Conservation (phyloP, 2,329 filamentous ascomycete species). For the Trematosphaeria pertusa region DNA sequence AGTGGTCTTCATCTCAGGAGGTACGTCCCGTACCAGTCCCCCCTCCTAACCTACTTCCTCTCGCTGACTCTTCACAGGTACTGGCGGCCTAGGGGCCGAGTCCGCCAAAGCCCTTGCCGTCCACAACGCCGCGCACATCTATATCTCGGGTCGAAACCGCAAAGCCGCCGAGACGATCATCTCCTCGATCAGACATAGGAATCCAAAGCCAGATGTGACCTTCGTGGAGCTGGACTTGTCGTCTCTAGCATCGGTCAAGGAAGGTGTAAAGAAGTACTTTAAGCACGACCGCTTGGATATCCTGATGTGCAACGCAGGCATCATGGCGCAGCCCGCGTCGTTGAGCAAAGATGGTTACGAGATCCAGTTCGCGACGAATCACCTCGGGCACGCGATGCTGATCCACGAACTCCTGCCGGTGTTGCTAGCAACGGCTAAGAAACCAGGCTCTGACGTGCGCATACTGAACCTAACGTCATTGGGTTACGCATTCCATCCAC, state of each 20-base stretch:
- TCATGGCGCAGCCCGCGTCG: slow-evolving; percentile 37
- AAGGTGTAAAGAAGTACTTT: slow-evolving; percentile 37
- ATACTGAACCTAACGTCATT: slow-evolving; percentile 47
- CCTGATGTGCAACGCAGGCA: slow-evolving; percentile 53
- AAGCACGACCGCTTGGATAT: slow-evolving; percentile 47
- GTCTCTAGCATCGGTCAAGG: slow-evolving; percentile 39
- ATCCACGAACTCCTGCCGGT: slow-evolving; percentile 50
- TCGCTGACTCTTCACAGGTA: slow-evolving; percentile 36
- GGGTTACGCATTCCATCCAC: slow-evolving; percentile 25
- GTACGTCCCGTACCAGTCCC: slow-evolving; percentile 6
- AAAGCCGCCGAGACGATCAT: slow-evolving; percentile 45
- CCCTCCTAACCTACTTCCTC: background rate
- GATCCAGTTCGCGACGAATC: slow-evolving; percentile 57
- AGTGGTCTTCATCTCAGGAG: slow-evolving; percentile 33
- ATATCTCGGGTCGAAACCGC: slow-evolving; percentile 51
- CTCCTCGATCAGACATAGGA: slow-evolving; percentile 31
- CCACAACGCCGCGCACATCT: slow-evolving; percentile 52
- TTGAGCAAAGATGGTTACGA: slow-evolving; percentile 55
- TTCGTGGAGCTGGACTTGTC: slow-evolving; percentile 47
- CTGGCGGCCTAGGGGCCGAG: slow-evolving; percentile 53
- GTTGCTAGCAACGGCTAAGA: slow-evolving; percentile 47
- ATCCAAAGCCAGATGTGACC: slow-evolving; percentile 36
- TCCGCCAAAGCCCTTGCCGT: slow-evolving; percentile 49
- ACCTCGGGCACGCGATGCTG: slow-evolving; percentile 55
- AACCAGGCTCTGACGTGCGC: slow-evolving; percentile 49